Evolutionary conservation across 257 asterid species (phyloP).

Genomic region (Solanum chiquidenum): DNA sequence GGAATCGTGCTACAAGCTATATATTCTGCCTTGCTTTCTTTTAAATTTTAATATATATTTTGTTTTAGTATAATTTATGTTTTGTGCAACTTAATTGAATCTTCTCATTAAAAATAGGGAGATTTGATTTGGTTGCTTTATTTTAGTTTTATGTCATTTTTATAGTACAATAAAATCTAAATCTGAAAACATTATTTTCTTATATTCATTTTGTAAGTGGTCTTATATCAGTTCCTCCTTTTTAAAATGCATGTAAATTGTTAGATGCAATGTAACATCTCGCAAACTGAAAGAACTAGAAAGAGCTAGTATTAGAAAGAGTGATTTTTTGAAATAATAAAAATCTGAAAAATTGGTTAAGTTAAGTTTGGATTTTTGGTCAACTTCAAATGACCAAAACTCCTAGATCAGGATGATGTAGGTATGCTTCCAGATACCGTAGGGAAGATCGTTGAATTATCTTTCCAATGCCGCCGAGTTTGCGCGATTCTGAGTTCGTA

Average conservation of each 20-base stretch:
- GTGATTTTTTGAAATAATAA: too few relatives aligned
- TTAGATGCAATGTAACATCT: background rate
- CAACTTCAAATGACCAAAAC: too few relatives aligned
- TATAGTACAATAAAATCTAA: background rate
- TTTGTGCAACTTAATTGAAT: background rate
- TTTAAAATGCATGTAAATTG: background rate
- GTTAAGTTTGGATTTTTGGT: too few relatives aligned
- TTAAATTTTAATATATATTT: background rate
- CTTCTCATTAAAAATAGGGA: background rate
- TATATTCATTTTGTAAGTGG: background rate
- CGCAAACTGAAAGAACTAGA: too few relatives aligned
- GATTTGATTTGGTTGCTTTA: background rate
- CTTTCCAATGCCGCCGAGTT: too few relatives aligned
- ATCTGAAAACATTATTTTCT: background rate
- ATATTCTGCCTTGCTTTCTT: background rate
- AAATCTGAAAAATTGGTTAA: too few relatives aligned
- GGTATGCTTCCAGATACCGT: too few relatives aligned
- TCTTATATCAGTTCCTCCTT: background rate
- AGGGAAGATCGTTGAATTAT: too few relatives aligned
- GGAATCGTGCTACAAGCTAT: background rate
- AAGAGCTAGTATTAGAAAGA: too few relatives aligned
- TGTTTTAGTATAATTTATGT: background rate
- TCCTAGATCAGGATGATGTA: too few relatives aligned
- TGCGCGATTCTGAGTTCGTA: too few relatives aligned
- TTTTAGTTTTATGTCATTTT: background rate